Evolutionary conservation across 495 filamentous ascomycete genomes (phyloP).

Genomic region (Usnea hakonensis): DNA sequence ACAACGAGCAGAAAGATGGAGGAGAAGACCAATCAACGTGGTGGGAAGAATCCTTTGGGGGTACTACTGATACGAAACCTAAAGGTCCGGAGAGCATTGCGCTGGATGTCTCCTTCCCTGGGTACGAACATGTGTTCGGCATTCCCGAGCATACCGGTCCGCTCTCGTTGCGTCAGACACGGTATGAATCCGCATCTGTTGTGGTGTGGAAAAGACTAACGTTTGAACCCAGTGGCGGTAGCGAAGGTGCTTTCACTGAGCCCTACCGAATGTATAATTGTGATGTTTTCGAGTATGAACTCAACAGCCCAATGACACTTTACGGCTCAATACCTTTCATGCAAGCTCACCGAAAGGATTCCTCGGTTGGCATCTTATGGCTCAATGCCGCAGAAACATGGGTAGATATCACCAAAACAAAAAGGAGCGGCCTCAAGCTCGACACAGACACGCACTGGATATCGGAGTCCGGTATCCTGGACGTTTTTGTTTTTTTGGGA

Average conservation of each 20-base stretch:
- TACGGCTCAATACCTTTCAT: slow-evolving; percentile 95
- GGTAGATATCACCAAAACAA: slow-evolving; percentile 87
- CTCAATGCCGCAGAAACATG: slow-evolving; percentile 95
- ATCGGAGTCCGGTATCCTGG: slow-evolving; percentile 80
- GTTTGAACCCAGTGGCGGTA: slow-evolving; percentile 72
- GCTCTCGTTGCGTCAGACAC: slow-evolving; percentile 81
- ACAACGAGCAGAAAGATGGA: slow-evolving; percentile 45
- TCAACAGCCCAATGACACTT: slow-evolving; percentile 96
- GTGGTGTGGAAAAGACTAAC: slow-evolving; percentile 60
- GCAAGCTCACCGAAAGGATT: slow-evolving; percentile 90
- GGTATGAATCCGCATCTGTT: slow-evolving; percentile 36
- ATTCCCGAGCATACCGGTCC: slow-evolving; percentile 91
- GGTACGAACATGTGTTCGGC: slow-evolving; percentile 87
- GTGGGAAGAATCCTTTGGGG: slow-evolving; percentile 96
- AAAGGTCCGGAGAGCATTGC: slow-evolving; percentile 82
- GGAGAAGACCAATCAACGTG: slow-evolving; percentile 75
- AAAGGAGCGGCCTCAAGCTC: slow-evolving; percentile 63
- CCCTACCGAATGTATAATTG: slow-evolving; percentile 96
- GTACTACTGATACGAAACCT: slow-evolving; percentile 89
- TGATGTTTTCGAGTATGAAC: slow-evolving; percentile 95
- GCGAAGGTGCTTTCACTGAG: slow-evolving; percentile 75
- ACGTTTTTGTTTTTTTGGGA: slow-evolving; percentile 90
- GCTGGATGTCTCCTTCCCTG: slow-evolving; percentile 84
- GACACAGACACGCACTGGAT: slow-evolving; percentile 93
- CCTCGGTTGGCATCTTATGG: slow-evolving; percentile 97